Base-by-base conservation (phyloP, 495 filamentous ascomycete genomes). In the Annulohypoxylon maeteangense region DNA sequence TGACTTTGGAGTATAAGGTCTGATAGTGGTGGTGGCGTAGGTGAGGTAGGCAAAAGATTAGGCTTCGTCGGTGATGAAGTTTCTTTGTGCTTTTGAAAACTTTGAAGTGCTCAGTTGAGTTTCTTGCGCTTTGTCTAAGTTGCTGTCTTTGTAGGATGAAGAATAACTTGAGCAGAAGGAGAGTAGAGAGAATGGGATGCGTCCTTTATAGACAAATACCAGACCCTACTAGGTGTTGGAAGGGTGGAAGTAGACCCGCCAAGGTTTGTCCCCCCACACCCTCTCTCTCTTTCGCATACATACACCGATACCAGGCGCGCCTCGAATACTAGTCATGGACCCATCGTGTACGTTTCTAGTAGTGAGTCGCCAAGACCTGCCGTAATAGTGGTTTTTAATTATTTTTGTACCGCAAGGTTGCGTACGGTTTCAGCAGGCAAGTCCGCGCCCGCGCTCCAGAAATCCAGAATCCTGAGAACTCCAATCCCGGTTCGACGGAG, bases 351-450 rank as follows among this genome's bases (percentile, higher is more conserved):
- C 51, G 59, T 57, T 65, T 65, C 36, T 64, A 32, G 70, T 68
- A 62, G 61, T 74, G 54, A 76, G 34, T 71, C 68, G 75, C 75
- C 75, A 76, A 78, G 75, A 68, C 75, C 53, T 74, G 61, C 70
- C 66, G 64, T 36, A 71, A 74, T 25, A n/a, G 67, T 73, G 10
- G 23, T 55, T 54, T 68, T 44, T 61, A 31, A 60, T 48, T 54
- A 48, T 57, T 58, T 65, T 56, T 60, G 32, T 61, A 63, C 65
- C 32, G 68, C 61, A 56, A 22, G 57, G 60, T 66, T 66, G 65
- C 34, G 68, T 65, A 51, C 22, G 48, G 67, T 66, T 67, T 70
- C 67, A 70, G 62, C 44, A 65, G 64, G 47, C 23, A 27, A 51
- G 47, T 65, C 58, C 66, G 60, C 70, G 50, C 44, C 61, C 62